Evolutionary conservation across 768 basidiomycete species (phyloP), one percentile per base, ranked within the genome.

Genomic region (Pholiota molesta): DNA sequence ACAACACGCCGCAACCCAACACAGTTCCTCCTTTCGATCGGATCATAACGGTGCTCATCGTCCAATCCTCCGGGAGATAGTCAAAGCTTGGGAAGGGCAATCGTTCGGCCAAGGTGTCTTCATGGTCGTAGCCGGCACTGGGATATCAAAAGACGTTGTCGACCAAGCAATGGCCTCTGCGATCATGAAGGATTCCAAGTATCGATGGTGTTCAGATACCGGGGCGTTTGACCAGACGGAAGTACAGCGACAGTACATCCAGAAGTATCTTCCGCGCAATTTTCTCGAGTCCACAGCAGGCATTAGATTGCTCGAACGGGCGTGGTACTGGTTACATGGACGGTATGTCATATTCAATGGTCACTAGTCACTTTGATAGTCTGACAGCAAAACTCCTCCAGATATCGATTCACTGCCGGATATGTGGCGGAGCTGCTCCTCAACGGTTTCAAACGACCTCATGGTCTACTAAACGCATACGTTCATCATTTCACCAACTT

Each of bases 321-420:
- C 77, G 14, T 76, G 76, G 74, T 78, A 80, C 65, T 83, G 81
- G 81, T 55, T 83, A 21, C 75, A 75, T 59, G 81, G 81, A 53
- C 75, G 81, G 80, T 81, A 39, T 13, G 71, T 44, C 14, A 37
- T 35, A 51, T 23, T 47, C n/a, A 13, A 11, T 44, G 13, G 8
- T 21, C 49, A 52, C 37, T 44, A 10, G 8, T 21, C 49, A 52
- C 37, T 11, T 40, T 64, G 29, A 59, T 66, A 14, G 52, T 2
- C 29, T 23, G 7, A 26, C 52, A 49, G 14, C 45, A 44, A 6
- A 2, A 40, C 31, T 39, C 37, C 14, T 6, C 2, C 45, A 82
- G 81, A 66, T 75, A 81, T 72, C 78, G 81, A 19, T 81, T 81
- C 53, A 81, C 79, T 0, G 77, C 78, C 26, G 79, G 79, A 31